Percentiles rank a stretch among this genome's conserved stretches.
phyloP scores from a whole-genome alignment of 2,329 filamentous ascomycete species.

The Fusarium irregulare region DNA sequence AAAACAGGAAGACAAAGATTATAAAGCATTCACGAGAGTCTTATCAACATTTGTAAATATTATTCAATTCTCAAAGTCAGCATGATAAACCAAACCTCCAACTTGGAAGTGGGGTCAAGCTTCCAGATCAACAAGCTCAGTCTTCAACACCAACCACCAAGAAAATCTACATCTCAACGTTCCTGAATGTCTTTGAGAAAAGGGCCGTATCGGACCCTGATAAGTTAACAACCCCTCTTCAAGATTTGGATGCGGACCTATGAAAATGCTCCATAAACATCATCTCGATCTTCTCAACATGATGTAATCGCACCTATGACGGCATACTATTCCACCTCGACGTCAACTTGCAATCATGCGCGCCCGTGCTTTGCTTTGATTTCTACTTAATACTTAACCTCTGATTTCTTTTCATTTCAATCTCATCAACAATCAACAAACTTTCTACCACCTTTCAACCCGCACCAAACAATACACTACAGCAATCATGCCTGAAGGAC shows the following conservation, averaged over 20 bases:
- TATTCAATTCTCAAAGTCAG: conserved; percentile 1
- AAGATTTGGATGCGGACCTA: background rate
- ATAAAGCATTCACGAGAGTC: background rate
- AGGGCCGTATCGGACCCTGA: background rate
- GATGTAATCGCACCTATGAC: conserved; percentile 47
- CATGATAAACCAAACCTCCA: conserved; percentile 7
- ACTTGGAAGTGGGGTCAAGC: conserved; percentile 11
- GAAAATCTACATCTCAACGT: background rate
- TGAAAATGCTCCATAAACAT: conserved; percentile 2
- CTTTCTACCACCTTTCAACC: background rate
- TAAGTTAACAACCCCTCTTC: background rate
- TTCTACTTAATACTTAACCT: conserved; percentile 18
- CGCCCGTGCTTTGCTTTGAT: background rate
- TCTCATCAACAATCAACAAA: background rate
- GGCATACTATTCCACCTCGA: conserved; percentile 41
- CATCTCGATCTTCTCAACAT: conserved; percentile 38
- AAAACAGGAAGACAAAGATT: background rate
- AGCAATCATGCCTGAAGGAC: conserved; percentile 75
- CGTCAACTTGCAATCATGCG: conserved; percentile 43
- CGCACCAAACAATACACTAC: conserved; percentile 25
- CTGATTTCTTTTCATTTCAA: background rate
- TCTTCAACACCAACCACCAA: conserved; percentile 11
- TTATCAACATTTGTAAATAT: conserved; percentile 5
- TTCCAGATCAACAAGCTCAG: conserved; percentile 1
- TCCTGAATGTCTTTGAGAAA: conserved; percentile 14